These are phyloP conservation scores for Deinandra increscens DNA, from an alignment of 129 eudicot species.

Conservation along the genomic window DNA sequence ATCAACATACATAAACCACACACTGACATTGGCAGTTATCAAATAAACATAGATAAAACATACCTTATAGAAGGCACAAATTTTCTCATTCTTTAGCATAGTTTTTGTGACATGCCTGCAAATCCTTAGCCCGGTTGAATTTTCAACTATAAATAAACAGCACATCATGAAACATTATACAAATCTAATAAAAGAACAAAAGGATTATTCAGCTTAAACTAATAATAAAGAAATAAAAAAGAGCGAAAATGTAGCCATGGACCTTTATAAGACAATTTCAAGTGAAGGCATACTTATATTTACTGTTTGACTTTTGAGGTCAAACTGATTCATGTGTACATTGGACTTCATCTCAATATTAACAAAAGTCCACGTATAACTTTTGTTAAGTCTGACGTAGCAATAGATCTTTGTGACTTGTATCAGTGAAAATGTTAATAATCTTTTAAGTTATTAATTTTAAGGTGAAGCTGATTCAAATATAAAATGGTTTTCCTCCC, in stretches of 20 bases:
- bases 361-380: no score
- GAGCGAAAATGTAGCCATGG: not conserved
- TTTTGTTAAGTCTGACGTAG: no score
- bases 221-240: no score
- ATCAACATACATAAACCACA: no score
- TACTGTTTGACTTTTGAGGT: not conserved
- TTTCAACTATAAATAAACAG: constrained; percentile 69
- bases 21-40: no score
- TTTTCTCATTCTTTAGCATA: constrained; percentile 88
- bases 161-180: no score
- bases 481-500: no score
- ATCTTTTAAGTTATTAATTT: no score
- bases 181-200: no score
- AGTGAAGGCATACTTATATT: not conserved
- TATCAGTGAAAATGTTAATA: not conserved
- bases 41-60: no score
- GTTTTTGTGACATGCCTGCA: constrained; percentile 59
- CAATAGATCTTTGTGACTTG: not conserved
- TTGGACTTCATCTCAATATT: not conserved
- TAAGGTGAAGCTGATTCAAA: no score
- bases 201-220: no score
- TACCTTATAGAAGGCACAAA: constrained; percentile 95
- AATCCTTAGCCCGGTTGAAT: constrained; percentile 96
- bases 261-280: not conserved
- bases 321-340: not conserved